Evolutionary conservation across 1,284 basidiomycete genomes (phyloP).

Genomic region (Trichosporon sp.): DNA sequence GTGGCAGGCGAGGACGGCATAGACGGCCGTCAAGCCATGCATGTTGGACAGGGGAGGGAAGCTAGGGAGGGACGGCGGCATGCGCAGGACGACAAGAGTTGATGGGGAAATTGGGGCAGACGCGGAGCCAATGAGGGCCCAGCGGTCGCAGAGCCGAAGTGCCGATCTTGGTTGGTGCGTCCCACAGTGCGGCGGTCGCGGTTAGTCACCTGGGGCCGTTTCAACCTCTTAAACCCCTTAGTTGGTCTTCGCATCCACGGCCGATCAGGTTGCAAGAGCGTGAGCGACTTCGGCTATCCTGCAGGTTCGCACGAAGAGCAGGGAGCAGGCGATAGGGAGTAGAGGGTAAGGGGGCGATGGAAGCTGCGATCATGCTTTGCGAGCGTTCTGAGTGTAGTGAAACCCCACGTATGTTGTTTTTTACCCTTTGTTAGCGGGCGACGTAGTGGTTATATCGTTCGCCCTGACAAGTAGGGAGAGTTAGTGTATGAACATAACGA

Average conservation of each 20-base stretch:
- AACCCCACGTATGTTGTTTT: background rate
- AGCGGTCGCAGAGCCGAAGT: background rate
- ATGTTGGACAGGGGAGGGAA: background rate
- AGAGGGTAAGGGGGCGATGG: background rate
- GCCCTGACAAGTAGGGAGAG: background rate
- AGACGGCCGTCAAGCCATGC: background rate
- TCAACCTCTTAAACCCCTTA: background rate
- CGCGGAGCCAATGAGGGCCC: background rate
- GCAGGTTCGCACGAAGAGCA: background rate
- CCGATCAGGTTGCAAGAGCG: background rate
- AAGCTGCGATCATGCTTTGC: background rate
- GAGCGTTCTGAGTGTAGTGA: background rate
- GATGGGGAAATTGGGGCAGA: background rate
- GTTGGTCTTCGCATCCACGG: background rate
- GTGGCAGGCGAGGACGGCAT: too few species aligned
- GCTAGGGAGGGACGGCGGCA: background rate
- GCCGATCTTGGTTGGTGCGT: background rate
- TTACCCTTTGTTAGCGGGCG: background rate
- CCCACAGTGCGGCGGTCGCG: background rate
- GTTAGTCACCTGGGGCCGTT: slow-evolving; percentile 1
- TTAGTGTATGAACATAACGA: background rate
- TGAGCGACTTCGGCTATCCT: background rate
- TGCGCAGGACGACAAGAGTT: background rate
- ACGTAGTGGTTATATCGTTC: background rate
- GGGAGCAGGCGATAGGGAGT: background rate